A percentile compares a stretch with the other conserved stretches of the same genome.
Conservation (phyloP, 176 grass and related monocot species). For the Sorghum bicolor region Sorghum_bicolor_NCBIv3 NC_012875.2:58210501-58211000, state of each 20-base stretch:
- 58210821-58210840: too few relatives aligned
- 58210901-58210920: too few relatives aligned
- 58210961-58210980: too few relatives aligned
- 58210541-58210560: too few relatives aligned
- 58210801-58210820: background rate
- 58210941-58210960: too few relatives aligned
- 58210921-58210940: too few relatives aligned
- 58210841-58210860: too few relatives aligned
- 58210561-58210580: background rate
- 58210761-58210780: too few relatives aligned
- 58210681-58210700: background rate
- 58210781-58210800: background rate
- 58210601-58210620: background rate
- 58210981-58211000: too few relatives aligned
- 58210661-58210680: constrained; percentile 15
- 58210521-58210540: too few relatives aligned
- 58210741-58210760: background rate
- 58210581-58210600: background rate
- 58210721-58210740: background rate
- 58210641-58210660: background rate
- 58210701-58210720: background rate
- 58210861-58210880: too few relatives aligned
- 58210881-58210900: too few relatives aligned
- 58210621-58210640: constrained; percentile 22
- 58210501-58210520: background rate